Evolutionary conservation across 768 basidiomycete species (phyloP), one percentile per base, ranked within the genome.

Genomic region (Hemileccinum rubropunctum): DNA sequence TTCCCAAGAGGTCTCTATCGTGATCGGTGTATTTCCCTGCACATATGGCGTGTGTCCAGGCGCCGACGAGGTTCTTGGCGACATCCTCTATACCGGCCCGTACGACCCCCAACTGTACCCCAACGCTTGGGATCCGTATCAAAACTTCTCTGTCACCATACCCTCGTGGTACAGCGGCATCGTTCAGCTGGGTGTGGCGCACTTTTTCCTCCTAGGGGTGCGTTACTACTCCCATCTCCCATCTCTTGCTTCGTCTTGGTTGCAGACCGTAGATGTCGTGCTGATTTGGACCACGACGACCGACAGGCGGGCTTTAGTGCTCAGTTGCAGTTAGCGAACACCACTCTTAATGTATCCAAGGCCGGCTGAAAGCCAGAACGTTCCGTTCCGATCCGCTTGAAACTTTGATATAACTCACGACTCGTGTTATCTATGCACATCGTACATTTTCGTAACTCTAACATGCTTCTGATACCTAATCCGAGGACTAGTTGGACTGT

Each of bases 201-300:
- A 35, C 20, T 21, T 60, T 18, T 54, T 34, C 21, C 23, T 52
- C 4, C 2, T 15, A 1, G 49, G 47, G 12, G 61, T 63, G 32
- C 10, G 55, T n/a, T n/a, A n/a, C n/a, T 45, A n/a, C 36, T 15
- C n/a, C 10, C 32, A 26, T 34, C 21, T 30, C 32, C 30, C 10
- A 3, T 28, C 12, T 12, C 13, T 28, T 18, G 15, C 3, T 27
- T 18, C n/a, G 6, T 7, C n/a, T 17, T 36, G 35, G 15, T 23
- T 23, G 23, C 23, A 3, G 23, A 38, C 28, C 27, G 13, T 37
- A 5, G 12, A 39, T 23, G 13, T 12, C 28, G 11, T 30, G 28
- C 28, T 30, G 28, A 30, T 30, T 12, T 9, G 28, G 9, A 30
- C 9, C 28, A 12, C 8, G 28, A 8, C 9, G n/a, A 30, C 6